phyloP scores from a whole-genome alignment of 306 rosid species.

The Trifolium dubium region DNA sequence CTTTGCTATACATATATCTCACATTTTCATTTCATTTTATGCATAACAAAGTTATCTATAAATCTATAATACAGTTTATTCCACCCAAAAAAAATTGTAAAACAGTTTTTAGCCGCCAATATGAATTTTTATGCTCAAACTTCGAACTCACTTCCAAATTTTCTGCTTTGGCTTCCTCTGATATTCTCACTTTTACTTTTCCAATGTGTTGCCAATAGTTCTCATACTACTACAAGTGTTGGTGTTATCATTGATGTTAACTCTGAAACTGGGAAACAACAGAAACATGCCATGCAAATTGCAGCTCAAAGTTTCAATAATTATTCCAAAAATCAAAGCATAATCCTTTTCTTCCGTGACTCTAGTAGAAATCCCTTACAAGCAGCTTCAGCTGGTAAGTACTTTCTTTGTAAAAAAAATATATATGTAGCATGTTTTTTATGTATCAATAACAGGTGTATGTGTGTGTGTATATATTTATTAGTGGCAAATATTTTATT shows the following conservation, averaged over 20 bases:
- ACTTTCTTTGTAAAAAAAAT: no score
- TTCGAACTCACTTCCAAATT: neutral
- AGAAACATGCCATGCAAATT: constrained; percentile 46
- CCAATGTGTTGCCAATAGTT: neutral
- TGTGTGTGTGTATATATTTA: no score
- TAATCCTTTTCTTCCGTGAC: constrained; percentile 39
- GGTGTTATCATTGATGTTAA: constrained; percentile 50
- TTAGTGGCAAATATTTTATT: no score
- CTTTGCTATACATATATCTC: no score
- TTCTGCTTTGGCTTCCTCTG: constrained; percentile 14
- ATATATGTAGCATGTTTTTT: no score
- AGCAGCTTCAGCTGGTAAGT: constrained; percentile 51
- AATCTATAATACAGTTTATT: no score
- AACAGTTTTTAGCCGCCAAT: no score
- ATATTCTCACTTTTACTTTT: constrained; percentile 26
- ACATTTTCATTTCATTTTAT: no score
- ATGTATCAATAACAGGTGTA: no score
- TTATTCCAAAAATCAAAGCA: constrained; percentile 21
- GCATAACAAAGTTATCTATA: no score
- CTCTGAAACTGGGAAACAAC: constrained; percentile 43
- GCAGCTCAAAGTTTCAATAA: constrained; percentile 50
- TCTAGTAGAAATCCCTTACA: constrained; percentile 42
- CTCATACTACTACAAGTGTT: constrained; percentile 22
- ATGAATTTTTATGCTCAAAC: constrained; percentile 29
- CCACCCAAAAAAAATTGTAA: no score